phyloP scores from a whole-genome alignment of 495 filamentous ascomycete species.

The Aspergillus bridgeri region DNA sequence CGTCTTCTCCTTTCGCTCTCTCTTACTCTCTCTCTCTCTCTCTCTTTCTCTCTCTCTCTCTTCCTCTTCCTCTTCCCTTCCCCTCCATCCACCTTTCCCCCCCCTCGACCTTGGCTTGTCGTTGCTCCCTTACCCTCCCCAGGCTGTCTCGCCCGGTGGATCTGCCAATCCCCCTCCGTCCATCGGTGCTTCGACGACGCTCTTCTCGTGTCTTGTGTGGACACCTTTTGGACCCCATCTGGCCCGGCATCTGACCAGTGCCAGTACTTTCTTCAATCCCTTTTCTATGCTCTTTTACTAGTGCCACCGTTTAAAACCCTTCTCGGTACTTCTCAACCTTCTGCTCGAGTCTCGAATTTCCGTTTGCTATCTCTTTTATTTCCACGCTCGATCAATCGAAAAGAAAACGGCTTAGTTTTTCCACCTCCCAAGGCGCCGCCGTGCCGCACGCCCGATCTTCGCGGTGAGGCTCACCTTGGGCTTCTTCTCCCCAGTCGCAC shows the following conservation, averaged over 20 bases:
- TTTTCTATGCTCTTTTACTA: background rate
- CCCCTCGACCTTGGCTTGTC: conserved; percentile 3
- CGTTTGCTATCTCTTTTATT: background rate
- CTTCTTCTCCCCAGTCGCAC: conserved; percentile 10
- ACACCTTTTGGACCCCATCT: background rate
- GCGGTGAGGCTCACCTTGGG: conserved; percentile 17
- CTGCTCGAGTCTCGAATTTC: background rate
- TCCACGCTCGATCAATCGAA: background rate
- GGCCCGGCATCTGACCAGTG: conserved; percentile 2
- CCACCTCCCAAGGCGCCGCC: background rate
- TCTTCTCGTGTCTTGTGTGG: background rate
- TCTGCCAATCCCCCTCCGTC: conserved; percentile 1
- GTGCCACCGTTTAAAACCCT: background rate
- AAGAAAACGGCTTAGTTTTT: background rate
- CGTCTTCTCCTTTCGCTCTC: conserved; percentile 1
- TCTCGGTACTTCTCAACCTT: no score
- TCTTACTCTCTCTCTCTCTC: conserved; percentile 7
- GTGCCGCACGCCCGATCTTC: conserved; percentile 9
- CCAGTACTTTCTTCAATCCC: background rate
- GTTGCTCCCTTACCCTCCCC: background rate
- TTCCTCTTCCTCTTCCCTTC: conserved; percentile 15
- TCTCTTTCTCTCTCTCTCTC: conserved; percentile 18
- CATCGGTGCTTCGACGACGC: background rate
- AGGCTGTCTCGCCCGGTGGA: background rate
- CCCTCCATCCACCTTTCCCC: conserved; percentile 1